phyloP scores from a whole-genome alignment of 176 grass and related monocot species.

The Avena eriantha region DNA sequence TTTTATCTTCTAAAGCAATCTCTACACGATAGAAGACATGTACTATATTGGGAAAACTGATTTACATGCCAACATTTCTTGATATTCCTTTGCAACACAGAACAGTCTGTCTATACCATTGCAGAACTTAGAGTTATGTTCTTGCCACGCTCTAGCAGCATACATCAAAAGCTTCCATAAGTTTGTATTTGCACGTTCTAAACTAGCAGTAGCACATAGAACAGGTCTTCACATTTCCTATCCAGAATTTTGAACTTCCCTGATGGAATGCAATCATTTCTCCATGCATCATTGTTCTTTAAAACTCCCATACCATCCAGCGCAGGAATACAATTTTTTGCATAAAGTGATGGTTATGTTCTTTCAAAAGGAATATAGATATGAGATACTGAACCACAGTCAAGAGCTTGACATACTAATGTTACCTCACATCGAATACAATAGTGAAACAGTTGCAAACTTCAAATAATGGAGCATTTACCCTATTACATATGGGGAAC shows the following conservation, averaged over 20 bases:
- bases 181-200: slow-evolving; percentile 20
- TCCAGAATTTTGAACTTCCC: not conserved
- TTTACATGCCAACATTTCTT: not conserved
- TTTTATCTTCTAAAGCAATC: slow-evolving; percentile 6
- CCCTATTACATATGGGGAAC: slow-evolving; percentile 27
- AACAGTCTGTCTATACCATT: not conserved
- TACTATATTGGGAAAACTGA: not conserved
- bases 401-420: not conserved
- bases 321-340: not conserved
- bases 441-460: slow-evolving; percentile 30
- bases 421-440: not conserved
- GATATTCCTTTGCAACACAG: slow-evolving; percentile 5
- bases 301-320: slow-evolving; percentile 2
- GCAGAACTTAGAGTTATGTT: slow-evolving; percentile 10
- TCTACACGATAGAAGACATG: not conserved
- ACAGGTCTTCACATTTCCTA: not conserved
- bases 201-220: slow-evolving; percentile 27
- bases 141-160: not conserved
- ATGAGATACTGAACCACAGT: slow-evolving; percentile 28
- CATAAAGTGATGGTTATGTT: slow-evolving; percentile 16
- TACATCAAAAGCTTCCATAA: slow-evolving; percentile 13
- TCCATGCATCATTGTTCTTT: slow-evolving; percentile 9
- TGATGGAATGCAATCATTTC: slow-evolving; percentile 15
- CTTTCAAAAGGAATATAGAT: slow-evolving; percentile 13
- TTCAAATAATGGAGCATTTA: not conserved